Base-by-base conservation (phyloP, 1,139 yeast genomes). In the Candida tetrigidarum region DNA sequence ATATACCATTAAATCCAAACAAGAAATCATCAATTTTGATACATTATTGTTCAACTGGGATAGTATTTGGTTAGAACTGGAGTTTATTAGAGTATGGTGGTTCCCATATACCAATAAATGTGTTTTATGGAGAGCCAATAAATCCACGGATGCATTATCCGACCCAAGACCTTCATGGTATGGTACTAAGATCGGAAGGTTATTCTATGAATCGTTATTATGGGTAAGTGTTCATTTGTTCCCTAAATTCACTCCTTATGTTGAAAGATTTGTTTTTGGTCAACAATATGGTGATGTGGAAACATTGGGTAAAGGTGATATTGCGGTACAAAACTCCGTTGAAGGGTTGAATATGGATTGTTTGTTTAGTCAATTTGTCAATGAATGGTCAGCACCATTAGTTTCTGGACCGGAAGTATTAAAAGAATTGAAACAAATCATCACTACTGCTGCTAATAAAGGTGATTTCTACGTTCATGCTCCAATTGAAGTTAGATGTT, bases 321-420 rank as follows among this genome's bases (percentile, higher is more conserved):
- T 78, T 42, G 87, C 89, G 4, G 91, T 92, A 6, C 93, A 86
- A 58, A 78, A 82, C 50, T 86, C 95, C 2, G 92, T 87, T 28
- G 92, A 87, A 51, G 96, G 92, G 2, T 81, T 92, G 58, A 91
- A 90, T 63, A 90, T 93, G 96, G 98, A 93, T 69, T 93, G 99
- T 63, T 71, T 92, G 54, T 93, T 91, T 63, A 84, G 92, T 39
- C 99, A 93, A 65, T 92, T 86, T 67, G 99, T 93, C 45, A 84
- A 92, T 61, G 99, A 93, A 68, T 93, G 99, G 99, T 90, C 93
- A 11, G 81, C 96, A 45, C 98, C 98, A 25, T 71, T 93, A 59
- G 75, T 70, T 23, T 78, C 80, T 48, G 98, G 98, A 8, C 83
- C 83, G 7, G 85, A 83, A 42, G 83, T 86, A 10, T 76, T 92